phyloP scores from a whole-genome alignment of 257 asterid genomes.

The Lycium ferocissimum region DNA sequence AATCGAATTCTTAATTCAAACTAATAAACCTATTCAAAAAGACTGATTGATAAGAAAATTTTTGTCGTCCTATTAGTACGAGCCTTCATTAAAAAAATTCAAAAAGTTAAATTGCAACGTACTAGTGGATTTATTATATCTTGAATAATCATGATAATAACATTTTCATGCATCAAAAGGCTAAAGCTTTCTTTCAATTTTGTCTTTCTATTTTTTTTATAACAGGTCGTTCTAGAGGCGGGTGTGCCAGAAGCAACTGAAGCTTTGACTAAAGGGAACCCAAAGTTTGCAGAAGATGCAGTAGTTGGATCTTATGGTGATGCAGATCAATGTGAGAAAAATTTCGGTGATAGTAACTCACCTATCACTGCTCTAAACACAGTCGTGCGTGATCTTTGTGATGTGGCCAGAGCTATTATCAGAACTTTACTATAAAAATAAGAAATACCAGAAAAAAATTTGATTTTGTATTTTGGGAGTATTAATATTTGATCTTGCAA shows the following conservation, averaged over 20 bases:
- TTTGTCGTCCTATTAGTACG: too few relatives aligned
- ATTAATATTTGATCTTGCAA: not conserved
- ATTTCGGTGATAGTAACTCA: constrained; percentile 20
- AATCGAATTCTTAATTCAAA: too few relatives aligned
- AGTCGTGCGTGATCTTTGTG: constrained; percentile 47
- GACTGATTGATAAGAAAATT: too few relatives aligned
- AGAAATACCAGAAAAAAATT: not conserved
- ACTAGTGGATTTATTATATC: too few relatives aligned
- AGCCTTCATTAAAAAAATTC: too few relatives aligned
- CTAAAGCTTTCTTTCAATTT: not conserved
- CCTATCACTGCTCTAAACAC: constrained; percentile 28
- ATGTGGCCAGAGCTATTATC: constrained; percentile 47
- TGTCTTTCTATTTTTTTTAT: not conserved
- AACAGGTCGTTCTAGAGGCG: not conserved
- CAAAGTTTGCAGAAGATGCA: constrained; percentile 38
- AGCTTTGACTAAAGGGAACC: constrained; percentile 40
- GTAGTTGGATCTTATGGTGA: constrained; percentile 27
- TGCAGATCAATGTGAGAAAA: constrained; percentile 35
- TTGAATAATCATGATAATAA: too few relatives aligned
- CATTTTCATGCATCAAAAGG: not conserved
- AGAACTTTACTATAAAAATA: constrained; percentile 39
- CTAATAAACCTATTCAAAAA: too few relatives aligned
- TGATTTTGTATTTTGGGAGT: not conserved
- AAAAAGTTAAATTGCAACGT: too few relatives aligned
- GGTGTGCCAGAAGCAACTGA: constrained; percentile 36